Percentiles rank a stretch among this genome's conserved stretches.
Conservation (phyloP, 1,139 yeast genomes). For the Sugiyamaella sp. region DNA sequence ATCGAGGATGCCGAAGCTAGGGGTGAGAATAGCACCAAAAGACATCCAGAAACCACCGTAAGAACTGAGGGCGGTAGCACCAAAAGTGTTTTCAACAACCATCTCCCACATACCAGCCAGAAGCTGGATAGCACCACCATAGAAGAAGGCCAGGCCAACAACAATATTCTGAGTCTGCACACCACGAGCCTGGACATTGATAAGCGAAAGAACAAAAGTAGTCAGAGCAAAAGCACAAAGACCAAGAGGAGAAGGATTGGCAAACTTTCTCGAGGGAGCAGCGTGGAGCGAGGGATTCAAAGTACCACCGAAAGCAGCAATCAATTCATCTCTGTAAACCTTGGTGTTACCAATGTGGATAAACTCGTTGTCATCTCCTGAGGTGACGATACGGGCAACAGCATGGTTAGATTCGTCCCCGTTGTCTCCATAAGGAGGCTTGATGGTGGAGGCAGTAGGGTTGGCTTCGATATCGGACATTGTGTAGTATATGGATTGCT, state of each 20-base stretch:
- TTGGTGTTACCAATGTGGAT: constrained; percentile 73
- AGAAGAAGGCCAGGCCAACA: constrained; percentile 77
- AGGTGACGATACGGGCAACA: constrained; percentile 40
- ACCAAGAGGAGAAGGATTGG: constrained; percentile 89
- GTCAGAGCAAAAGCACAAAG: constrained; percentile 82
- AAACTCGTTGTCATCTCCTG: constrained; percentile 55
- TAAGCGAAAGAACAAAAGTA: constrained; percentile 74
- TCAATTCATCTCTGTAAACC: constrained; percentile 62
- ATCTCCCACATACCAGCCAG: constrained; percentile 80
- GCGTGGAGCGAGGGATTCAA: constrained; percentile 64
- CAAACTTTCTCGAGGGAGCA: constrained; percentile 72
- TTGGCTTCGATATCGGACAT: constrained; percentile 25
- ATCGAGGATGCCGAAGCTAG: constrained; percentile 69
- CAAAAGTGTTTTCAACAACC: constrained; percentile 76
- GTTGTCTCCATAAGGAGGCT: constrained; percentile 3
- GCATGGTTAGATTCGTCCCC: constrained; percentile 16
- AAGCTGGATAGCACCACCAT: constrained; percentile 81
- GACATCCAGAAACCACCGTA: constrained; percentile 91
- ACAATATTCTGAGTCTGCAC: constrained; percentile 56
- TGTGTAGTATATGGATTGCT: too few relatives aligned
- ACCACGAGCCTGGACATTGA: constrained; percentile 65
- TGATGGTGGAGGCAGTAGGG: constrained; percentile 17
- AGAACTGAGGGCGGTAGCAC: constrained; percentile 72
- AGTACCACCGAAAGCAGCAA: constrained; percentile 75
- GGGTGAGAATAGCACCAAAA: constrained; percentile 68